phyloP scores from a whole-genome alignment of 495 filamentous ascomycete species.

The Chaetomium cochliodes region DNA sequence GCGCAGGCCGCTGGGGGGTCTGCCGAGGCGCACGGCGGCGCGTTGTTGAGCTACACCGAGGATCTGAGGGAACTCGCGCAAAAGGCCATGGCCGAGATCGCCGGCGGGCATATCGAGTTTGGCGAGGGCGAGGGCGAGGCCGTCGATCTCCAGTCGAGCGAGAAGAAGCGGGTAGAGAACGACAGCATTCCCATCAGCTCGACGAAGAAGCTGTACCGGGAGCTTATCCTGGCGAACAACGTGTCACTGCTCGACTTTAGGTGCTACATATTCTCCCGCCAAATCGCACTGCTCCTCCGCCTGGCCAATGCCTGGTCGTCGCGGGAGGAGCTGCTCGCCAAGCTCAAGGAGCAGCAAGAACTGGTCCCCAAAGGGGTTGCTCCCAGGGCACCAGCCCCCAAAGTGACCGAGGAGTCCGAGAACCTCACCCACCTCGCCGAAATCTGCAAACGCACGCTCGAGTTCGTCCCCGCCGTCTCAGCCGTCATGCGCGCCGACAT shows the following conservation, averaged over 20 bases:
- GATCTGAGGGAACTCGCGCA: conserved; percentile 63
- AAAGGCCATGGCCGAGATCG: conserved; percentile 42
- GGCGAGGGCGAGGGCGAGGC: conserved; percentile 48
- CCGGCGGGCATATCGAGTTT: conserved; percentile 37
- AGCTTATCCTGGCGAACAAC: conserved; percentile 89
- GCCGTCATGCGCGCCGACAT: conserved; percentile 77
- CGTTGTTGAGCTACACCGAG: conserved; percentile 66
- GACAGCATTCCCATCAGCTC: conserved; percentile 67
- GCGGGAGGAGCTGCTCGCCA: conserved; percentile 55
- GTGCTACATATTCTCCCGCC: conserved; percentile 89
- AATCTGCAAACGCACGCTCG: conserved; percentile 71
- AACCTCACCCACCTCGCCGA: conserved; percentile 75
- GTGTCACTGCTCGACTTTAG: conserved; percentile 98
- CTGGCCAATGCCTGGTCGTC: conserved; percentile 68
- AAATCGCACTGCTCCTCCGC: conserved; percentile 78
- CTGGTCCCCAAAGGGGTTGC: conserved; percentile 53
- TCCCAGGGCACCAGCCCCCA: conserved; percentile 44
- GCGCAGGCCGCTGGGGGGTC: conserved; percentile 61
- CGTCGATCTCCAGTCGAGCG: conserved; percentile 48
- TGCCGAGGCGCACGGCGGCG: conserved; percentile 59
- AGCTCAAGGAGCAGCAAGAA: conserved; percentile 57
- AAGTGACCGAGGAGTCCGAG: conserved; percentile 60
- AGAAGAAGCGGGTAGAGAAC: conserved; percentile 30
- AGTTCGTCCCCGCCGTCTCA: conserved; percentile 76
- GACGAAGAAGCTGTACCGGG: conserved; percentile 78